Base-by-base conservation (phyloP, 2,329 filamentous ascomycete species). In the Phaeosphaeriaceae sp. region DNA sequence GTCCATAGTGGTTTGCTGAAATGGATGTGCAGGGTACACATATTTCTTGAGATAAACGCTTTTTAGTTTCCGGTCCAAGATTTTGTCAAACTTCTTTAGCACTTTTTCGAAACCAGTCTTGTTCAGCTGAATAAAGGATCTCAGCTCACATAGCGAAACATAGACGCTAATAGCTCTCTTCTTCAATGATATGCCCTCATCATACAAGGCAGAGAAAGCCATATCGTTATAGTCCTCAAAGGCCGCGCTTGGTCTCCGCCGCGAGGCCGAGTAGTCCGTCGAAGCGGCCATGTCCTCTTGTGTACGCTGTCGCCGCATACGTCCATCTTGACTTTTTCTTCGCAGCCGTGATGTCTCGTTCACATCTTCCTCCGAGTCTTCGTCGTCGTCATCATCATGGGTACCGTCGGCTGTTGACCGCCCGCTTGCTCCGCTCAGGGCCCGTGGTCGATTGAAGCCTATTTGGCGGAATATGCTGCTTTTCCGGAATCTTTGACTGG, bases 11-110 rank as follows among this genome's bases (percentile, higher is more conserved):
- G 84, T 81, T 9, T 86, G 80, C 40, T 83, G 83, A 76, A 99
- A 99, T 1, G 92, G 88, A 63, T 94, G 90, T 0, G 92, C 89
- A 1, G 86, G 80, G 49, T 89, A 85, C 44, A 99, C 91, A 29
- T 83, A 81, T 26, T 84, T 77, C 47, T 84, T 81, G 73, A 97
- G 85, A 71, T 96, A 99, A 37, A 81, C 78, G 12, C 83, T 79
- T 59, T 93, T 92, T 46, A 97, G 79, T 62, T 87, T 87, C 58
- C 87, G 87, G 73, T 97, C 88, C 49, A 96, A 77, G 48, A 89
- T 97, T 79, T 99, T 99, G 81, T 99, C 94, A 68, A 94, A 99
- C 74, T 99, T 99, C 77, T 99, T 99, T 60, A 97, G 77, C 0
- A 96, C 92, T 76, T 99, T 99, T 66, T 87, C 85, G 76, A 99